Base-by-base conservation (phyloP, 257 asterid species). In the Paraleonurus japonicus region DNA sequence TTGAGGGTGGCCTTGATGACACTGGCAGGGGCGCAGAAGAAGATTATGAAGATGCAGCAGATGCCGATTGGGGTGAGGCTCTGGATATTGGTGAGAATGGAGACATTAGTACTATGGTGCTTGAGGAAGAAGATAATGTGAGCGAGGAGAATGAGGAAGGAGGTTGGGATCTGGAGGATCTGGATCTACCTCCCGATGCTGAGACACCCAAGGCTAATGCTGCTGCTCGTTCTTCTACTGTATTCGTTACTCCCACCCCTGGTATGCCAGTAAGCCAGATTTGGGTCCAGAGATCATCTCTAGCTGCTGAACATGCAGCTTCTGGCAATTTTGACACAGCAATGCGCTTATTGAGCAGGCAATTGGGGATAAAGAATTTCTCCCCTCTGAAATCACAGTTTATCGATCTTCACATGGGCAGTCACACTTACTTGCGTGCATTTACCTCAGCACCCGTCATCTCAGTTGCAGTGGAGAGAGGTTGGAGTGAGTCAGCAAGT, bases 191-290 rank as follows among this genome's bases (percentile, higher is more conserved):
- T 39, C 85, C 92, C 5, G 96, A 89, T 76, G 76, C 85, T 45
- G 96, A 88, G 33, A 88, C 96, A 4, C 98, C 96, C 4, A 89
- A 83, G 80, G 58, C 85, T 4, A 78, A 80, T 27, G 28, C 80
- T 27, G 28, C 80, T 59, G 69, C 83, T 15, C 92, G 91, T 10
- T 84, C 92, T 10, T 84, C 92, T 33, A 80, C 94, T 32, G 84
- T 85, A 3, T 90, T 89, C 66, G 75, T 80, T 32, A 72, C 90
- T n/a, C 96, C 98, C 16, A 79, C 89, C 8, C 85, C 83, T 32
- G 96, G 96, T 58, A 90, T 92, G 96, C 95, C 96, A 0, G 96
- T 90, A 12, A 88, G 92, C 84, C 96, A 92, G 80, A 86, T 92
- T 62, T 92, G 98, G 98, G 83, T 78, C 74, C 98, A 92, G 78